Evolutionary conservation across 1,284 basidiomycete species (phyloP).

Genomic region (Sporisorium graminicola): DNA sequence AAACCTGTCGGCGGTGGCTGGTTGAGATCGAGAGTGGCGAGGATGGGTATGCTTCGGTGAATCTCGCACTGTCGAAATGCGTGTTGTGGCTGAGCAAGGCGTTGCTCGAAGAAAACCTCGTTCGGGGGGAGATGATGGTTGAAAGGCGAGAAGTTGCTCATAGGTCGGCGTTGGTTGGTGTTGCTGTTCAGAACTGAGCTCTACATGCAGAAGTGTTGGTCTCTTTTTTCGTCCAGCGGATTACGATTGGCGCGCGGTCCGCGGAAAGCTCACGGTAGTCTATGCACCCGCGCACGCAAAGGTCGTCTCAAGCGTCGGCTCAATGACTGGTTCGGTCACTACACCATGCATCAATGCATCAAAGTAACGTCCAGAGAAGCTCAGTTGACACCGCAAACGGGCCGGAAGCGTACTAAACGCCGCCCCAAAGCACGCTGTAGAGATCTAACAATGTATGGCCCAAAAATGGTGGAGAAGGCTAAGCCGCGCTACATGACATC

Average conservation of each 20-base stretch:
- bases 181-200: not conserved
- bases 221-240: not conserved
- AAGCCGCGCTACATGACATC: constrained; percentile 8
- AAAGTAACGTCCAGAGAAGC: no score
- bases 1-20: no score
- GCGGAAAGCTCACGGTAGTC: not conserved
- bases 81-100: no score
- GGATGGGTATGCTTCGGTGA: no score
- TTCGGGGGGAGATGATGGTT: not conserved
- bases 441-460: not conserved
- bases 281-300: not conserved
- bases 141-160: not conserved
- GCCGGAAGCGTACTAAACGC: not conserved
- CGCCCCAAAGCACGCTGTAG: not conserved
- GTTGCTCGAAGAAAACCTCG: no score
- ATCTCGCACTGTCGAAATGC: no score
- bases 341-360: not conserved
- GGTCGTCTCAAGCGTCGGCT: no score
- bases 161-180: no score
- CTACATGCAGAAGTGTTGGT: not conserved
- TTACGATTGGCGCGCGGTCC: not conserved
- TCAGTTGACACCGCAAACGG: not conserved
- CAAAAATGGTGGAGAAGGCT: not conserved
- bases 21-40: not conserved
- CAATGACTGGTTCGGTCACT: not conserved